Base-by-base conservation (phyloP, 176 grass and related monocot genomes). In the Lolium perenne region DNA sequence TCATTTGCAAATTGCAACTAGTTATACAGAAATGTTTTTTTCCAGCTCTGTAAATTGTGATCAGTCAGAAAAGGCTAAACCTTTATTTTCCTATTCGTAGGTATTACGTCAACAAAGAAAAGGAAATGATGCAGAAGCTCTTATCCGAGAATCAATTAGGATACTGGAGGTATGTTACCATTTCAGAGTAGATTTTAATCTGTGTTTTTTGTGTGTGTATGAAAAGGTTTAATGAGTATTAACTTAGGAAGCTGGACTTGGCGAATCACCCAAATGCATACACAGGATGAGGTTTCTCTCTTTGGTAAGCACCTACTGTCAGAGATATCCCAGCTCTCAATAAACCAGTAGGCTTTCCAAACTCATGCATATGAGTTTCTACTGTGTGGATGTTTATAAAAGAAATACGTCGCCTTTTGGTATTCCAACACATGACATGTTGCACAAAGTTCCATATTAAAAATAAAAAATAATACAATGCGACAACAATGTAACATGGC, bases 131-230 rank as follows among this genome's bases (percentile, higher is more conserved):
- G 91, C 88, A 64, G 89, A 92, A 82, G 86, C 70, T 67, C 91
- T 98, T 87, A 89, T 78, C 75, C 81, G 45, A 85, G 93, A 98
- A 68, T 98, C 95, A 82, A 94, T 98, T 80, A 98, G 88, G 49
- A 95, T 98, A 90, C 75, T 98, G 22, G 93, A 98, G 91, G 95
- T 98, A 85, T 38, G 78, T 72, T 74, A 29, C 12, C 23, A 76
- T 77, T 78, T 85, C 25, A 69, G 55, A 60, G 21, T 59, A 70
- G 38, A 13, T 85, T 68, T 84, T 16, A 55, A 77, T 83, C 55
- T 65, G 25, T n/a, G 23, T 38, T 8, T 84, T 48, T 38, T n/a
- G n/a, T 38, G 13, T 81, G 38, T 84, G n/a, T 45, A 53, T 82
- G 40, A 18, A 56, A 87, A 18, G 38, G 82, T 85, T 91, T 80